A percentile compares a stretch with the other conserved stretches of the same genome.
These are phyloP conservation scores for Coemansia sp. DNA, from an alignment of 192 early-diverging fungal genomes.

Conservation along the genomic window DNA sequence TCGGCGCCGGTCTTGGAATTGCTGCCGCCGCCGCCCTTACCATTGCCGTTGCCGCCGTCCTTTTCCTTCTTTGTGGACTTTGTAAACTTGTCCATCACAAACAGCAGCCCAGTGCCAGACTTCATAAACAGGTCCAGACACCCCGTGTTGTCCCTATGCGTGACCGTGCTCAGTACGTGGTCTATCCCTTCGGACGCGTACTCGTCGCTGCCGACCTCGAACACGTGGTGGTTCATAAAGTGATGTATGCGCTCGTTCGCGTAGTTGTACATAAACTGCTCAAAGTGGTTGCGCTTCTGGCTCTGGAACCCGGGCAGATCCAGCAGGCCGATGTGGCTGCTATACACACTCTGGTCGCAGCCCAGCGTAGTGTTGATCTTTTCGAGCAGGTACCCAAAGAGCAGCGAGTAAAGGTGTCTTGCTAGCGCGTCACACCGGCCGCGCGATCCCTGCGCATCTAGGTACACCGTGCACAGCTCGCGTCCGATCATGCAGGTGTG, in stretches of 20 bases:
- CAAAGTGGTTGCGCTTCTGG: slow-evolving; percentile 56
- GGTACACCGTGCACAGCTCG: slow-evolving; percentile 77
- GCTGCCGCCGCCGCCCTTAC: slow-evolving; percentile 6
- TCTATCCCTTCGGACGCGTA: slow-evolving; percentile 63
- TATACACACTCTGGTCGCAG: slow-evolving; percentile 59
- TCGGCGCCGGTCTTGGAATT: slow-evolving; percentile 33
- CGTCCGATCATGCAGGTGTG: slow-evolving; percentile 81
- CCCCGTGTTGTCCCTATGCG: slow-evolving; percentile 65
- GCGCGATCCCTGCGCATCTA: slow-evolving; percentile 70
- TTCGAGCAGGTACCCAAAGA: slow-evolving; percentile 82
- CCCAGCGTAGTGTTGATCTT: slow-evolving; percentile 75
- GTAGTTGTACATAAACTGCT: slow-evolving; percentile 75
- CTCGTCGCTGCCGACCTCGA: slow-evolving; percentile 65
- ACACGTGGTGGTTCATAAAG: slow-evolving; percentile 69
- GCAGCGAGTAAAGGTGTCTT: slow-evolving; percentile 73
- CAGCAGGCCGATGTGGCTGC: slow-evolving; percentile 81
- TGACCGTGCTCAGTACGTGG: slow-evolving; percentile 54
- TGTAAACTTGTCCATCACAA: slow-evolving; percentile 68
- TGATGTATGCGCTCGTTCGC: slow-evolving; percentile 85
- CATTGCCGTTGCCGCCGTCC: slow-evolving; percentile 9
- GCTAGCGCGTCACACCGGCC: slow-evolving; percentile 70
- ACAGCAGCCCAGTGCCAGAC: slow-evolving; percentile 70
- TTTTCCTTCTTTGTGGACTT: slow-evolving; percentile 51
- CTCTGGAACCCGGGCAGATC: slow-evolving; percentile 83
- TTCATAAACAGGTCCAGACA: slow-evolving; percentile 74